Base-by-base conservation (phyloP, 2,329 filamentous ascomycete genomes). In the Mollisia scopiformis region DNA sequence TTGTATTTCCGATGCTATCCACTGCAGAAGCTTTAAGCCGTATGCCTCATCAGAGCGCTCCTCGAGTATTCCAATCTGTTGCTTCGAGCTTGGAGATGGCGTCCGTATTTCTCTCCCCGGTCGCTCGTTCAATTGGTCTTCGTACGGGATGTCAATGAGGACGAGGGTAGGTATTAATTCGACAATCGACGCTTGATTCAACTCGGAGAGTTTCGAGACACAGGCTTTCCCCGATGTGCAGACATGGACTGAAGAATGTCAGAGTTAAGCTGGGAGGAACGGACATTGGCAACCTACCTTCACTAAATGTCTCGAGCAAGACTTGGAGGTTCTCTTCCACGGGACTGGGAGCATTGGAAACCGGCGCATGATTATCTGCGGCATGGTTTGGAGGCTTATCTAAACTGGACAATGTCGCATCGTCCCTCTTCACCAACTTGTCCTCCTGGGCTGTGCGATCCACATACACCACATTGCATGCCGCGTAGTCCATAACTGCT, bases 161-260 rank as follows among this genome's bases (percentile, higher is more conserved):
- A 83, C 82, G 53, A 86, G 78, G 6, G 82, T 81, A n/a, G 84
- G 84, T 53, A 77, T 80, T 66, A 78, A 78, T 54, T 82, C 77
- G 58, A 70, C 72, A 37, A 75, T 75, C 30, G 76, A 76, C 51
- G 74, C 73, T 56, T 81, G 79, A 66, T 76, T 80, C 33, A 86
- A 71, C 65, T 84, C 80, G 57, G 79, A 78, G 21, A 86, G 73
- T 69, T 82, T 82, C 16, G 76, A 74, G 64, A 83, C 76, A 67
- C 84, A 84, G 21, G 82, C 79, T 59, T 78, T 76, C 52, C 80
- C 82, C 10, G 79, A 80, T 47, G 78, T 77, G 68, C 82, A 85
- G 37, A 85, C 74, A 66, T 82, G 82, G 56, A 86, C 82, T 84
- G 65, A 33, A 50, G 47, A 33, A 64, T 54, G 63, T 73, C 60